These are phyloP conservation scores for Aspergillus nanangensis DNA, from an alignment of 495 filamentous ascomycete genomes.

Conservation along the genomic window DNA sequence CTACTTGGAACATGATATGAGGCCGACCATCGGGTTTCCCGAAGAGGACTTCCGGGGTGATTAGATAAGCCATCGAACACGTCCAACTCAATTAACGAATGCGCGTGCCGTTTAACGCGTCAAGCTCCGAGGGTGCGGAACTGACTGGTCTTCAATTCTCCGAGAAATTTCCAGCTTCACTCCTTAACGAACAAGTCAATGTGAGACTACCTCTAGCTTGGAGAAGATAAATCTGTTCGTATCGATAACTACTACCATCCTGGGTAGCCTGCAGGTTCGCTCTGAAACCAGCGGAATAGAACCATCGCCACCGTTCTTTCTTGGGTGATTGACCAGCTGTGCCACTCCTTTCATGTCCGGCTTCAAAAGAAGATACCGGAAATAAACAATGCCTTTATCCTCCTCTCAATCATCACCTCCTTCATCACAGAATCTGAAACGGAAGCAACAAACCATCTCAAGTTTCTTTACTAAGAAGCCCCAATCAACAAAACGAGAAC, in stretches of 20 bases:
- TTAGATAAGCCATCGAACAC: slow-evolving; percentile 23
- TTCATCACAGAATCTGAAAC: slow-evolving; percentile 35
- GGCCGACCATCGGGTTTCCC: background rate
- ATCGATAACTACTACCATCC: too few relatives aligned
- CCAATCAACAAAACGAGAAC: slow-evolving; percentile 12
- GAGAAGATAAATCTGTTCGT: too few relatives aligned
- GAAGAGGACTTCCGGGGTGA: background rate
- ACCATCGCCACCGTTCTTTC: too few relatives aligned
- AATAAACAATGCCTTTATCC: slow-evolving; percentile 31
- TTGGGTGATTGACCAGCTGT: too few relatives aligned
- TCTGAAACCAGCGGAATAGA: too few relatives aligned
- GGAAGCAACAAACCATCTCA: slow-evolving; percentile 78
- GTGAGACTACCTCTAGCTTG: too few relatives aligned
- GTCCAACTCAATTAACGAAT: too few relatives aligned
- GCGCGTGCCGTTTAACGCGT: slow-evolving; percentile 19
- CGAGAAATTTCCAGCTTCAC: background rate
- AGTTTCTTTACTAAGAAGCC: slow-evolving; percentile 79
- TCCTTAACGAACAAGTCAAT: too few relatives aligned
- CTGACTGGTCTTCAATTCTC: background rate
- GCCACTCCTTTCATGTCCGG: too few relatives aligned
- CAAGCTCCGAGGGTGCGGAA: slow-evolving; percentile 15
- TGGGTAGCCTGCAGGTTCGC: too few relatives aligned
- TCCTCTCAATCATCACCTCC: slow-evolving; percentile 37
- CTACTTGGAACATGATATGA: too few relatives aligned
- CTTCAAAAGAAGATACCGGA: too few relatives aligned